Percentiles rank a stretch among this genome's conserved stretches.
These are phyloP conservation scores for Metschnikowia arizonensis DNA, from an alignment of 805 yeast genomes.

Conservation along the genomic window DNA sequence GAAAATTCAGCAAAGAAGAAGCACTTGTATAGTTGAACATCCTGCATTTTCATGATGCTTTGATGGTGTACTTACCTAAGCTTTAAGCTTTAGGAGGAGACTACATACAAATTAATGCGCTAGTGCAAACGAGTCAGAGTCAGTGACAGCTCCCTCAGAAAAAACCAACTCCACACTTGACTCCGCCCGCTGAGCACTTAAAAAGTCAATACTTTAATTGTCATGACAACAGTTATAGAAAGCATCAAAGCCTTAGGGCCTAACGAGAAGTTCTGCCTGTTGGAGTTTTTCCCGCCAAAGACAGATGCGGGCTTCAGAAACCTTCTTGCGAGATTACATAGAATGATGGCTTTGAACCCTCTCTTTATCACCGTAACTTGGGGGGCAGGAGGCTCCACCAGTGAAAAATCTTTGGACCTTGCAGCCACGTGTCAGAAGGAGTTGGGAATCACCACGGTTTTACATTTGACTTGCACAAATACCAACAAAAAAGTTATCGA, in stretches of 20 bases:
- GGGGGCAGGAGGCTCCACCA: constrained; percentile 98
- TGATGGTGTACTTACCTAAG: neutral
- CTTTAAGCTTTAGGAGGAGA: too few relatives aligned
- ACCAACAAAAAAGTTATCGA: constrained; percentile 76
- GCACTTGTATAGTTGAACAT: neutral
- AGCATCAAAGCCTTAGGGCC: constrained; percentile 41
- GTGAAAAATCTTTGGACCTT: constrained; percentile 77
- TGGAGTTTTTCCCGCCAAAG: constrained; percentile 97
- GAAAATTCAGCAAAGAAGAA: neutral
- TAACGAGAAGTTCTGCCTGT: constrained; percentile 66
- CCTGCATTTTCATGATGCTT: neutral
- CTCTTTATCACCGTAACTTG: constrained; percentile 90
- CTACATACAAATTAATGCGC: constrained; percentile 2
- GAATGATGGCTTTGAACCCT: constrained; percentile 88
- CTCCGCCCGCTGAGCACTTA: neutral
- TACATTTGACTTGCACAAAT: constrained; percentile 95
- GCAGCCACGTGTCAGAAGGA: constrained; percentile 74
- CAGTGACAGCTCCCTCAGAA: constrained; percentile 6
- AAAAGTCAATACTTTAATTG: neutral
- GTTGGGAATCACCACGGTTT: constrained; percentile 80
- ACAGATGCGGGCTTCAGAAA: constrained; percentile 86
- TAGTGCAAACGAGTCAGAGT: constrained; percentile 9
- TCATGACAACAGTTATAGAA: constrained; percentile 19
- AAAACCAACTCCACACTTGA: neutral
- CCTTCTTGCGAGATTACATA: constrained; percentile 75